phyloP scores from a whole-genome alignment of 768 basidiomycete species.

The Tephrocybe sp. region DNA sequence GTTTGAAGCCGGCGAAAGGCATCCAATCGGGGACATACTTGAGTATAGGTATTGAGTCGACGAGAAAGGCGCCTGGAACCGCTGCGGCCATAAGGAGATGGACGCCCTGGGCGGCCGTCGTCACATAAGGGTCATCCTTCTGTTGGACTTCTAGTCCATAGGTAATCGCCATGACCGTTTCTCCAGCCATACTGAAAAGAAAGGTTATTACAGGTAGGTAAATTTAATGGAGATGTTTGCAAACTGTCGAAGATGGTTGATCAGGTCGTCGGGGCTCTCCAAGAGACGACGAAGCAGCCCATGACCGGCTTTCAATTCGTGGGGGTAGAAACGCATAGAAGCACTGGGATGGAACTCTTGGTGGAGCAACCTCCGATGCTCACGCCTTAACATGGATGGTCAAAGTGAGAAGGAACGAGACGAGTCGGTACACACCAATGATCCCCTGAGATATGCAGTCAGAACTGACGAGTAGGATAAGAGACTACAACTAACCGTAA shows the following conservation, averaged over 20 bases:
- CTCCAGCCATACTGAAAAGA: constrained; percentile 17
- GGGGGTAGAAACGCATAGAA: constrained; percentile 17
- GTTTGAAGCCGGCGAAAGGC: constrained; percentile 34
- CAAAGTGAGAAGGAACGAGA: background rate
- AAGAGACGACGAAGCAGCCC: constrained; percentile 22
- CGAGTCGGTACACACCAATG: background rate
- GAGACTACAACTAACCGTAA: constrained; percentile 12
- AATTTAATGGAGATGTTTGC: background rate
- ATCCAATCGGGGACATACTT: constrained; percentile 34
- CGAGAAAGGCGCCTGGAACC: constrained; percentile 28
- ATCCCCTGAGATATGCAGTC: constrained; percentile 3
- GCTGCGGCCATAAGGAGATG: constrained; percentile 23
- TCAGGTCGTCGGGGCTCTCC: constrained; percentile 15
- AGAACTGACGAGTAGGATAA: background rate
- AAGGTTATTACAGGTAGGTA: background rate
- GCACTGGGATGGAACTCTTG: constrained; percentile 19
- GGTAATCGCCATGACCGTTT: constrained; percentile 26
- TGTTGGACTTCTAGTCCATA: constrained; percentile 32
- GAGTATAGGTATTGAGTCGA: constrained; percentile 27
- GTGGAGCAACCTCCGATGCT: constrained; percentile 21
- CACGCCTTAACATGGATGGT: constrained; percentile 16
- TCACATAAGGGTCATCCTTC: constrained; percentile 32
- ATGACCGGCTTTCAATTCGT: constrained; percentile 19
- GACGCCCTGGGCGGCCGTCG: constrained; percentile 26
- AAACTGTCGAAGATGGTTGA: constrained; percentile 11